Base-by-base conservation (phyloP, 352 stramenopile species). In the Phytophthora chlamydospora region DNA sequence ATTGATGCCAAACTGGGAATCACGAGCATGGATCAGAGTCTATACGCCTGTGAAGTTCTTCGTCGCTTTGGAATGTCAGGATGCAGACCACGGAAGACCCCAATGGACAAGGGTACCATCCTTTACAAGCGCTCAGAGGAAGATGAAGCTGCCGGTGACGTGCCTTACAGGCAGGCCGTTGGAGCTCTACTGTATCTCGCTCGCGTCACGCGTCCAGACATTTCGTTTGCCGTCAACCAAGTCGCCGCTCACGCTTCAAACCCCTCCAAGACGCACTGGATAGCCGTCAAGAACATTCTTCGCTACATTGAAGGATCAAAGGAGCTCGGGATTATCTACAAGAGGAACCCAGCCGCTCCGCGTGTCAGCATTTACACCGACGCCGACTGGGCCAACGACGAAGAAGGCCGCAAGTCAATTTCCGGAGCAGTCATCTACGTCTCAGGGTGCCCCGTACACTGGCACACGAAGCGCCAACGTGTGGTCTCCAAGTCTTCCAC, bases 241-340 rank as follows among this genome's bases (percentile, higher is more conserved):
- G 50, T 68, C 0, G 38, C 38, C 1, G 38, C 19, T 12, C 45
- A 62, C 1, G 51, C 43, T 1, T 55, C 59, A 0, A 24, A 56
- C 16, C 43, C 42, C 2, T 46, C 31, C 1, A 53, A 48, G 6
- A 0, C 11, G 0, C 60, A 55, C n/a, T 68, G 60, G 51, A 35
- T 24, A 2, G 45, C 47, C 4, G 46, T 59, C 9, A 68, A 62
- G 3, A 62, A 54, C 4, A 62, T 59, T 5, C 44, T 51, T 1
- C 44, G 44, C 3, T 51, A 51, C 29, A 19, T 51, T 6, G 13
- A 35, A 16, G 29, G 29, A 0, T 29, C 44, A 13, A 36, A 9
- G 12, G 4, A 11, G 13, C 10, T 39, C 5, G 32, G 29, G 2
- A 8, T 41, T 5, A 24, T 39, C 3, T 52, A 52, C 16, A 29